phyloP scores from a whole-genome alignment of 345 rosid species.

The Rhodomyrtus tomentosa region DNA sequence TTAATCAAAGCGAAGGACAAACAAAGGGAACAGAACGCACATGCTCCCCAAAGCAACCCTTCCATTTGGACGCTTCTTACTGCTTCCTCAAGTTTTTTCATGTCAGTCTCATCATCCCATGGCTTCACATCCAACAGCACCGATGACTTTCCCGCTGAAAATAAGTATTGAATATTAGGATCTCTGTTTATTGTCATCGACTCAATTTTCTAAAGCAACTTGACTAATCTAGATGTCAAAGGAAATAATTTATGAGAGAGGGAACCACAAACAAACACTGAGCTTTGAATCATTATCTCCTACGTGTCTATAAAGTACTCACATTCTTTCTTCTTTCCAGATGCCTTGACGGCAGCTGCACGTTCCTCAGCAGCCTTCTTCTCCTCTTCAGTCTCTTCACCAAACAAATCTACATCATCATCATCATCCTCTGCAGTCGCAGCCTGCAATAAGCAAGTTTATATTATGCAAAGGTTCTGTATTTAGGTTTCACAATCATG shows the following conservation, averaged over 20 bases:
- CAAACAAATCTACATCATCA: constrained; percentile 6
- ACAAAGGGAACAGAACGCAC: neutral
- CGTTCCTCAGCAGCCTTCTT: constrained; percentile 3
- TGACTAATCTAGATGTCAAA: neutral
- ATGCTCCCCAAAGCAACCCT: constrained; percentile 18
- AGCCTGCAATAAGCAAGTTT: neutral
- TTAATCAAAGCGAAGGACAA: neutral
- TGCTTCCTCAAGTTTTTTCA: constrained; percentile 15
- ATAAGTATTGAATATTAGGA: neutral
- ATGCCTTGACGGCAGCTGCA: constrained; percentile 2
- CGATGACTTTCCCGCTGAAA: constrained; percentile 14
- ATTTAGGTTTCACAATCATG: neutral
- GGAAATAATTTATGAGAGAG: neutral
- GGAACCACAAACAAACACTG: neutral
- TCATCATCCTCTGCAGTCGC: constrained; percentile 6
- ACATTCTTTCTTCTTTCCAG: constrained; percentile 14
- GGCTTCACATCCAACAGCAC: constrained; percentile 14
- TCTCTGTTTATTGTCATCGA: neutral
- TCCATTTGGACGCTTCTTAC: constrained; percentile 14
- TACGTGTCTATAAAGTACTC: neutral
- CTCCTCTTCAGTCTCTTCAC: constrained; percentile 10
- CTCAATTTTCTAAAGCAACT: neutral
- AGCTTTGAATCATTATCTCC: neutral
- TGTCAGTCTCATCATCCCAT: constrained; percentile 19
- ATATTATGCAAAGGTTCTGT: neutral